Evolutionary conservation across 1,284 basidiomycete species (phyloP).

Genomic region (Mycena sp.): DNA sequence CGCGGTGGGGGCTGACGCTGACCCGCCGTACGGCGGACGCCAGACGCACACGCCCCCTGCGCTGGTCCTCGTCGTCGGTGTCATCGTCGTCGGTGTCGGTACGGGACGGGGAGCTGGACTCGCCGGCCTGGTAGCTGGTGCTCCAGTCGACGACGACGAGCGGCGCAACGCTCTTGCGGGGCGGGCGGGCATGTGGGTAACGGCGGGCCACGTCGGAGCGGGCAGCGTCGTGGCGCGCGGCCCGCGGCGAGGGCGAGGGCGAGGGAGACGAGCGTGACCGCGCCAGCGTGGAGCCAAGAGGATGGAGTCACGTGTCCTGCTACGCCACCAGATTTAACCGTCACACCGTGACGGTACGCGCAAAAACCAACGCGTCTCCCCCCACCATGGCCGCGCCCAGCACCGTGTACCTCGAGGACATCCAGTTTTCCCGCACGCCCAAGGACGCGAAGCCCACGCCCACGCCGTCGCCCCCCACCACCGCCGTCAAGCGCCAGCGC

Average conservation of each 20-base stretch:
- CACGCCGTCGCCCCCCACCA: neutral
- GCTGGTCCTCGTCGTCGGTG: slow-evolving; percentile 21
- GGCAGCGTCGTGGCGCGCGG: too few relatives aligned
- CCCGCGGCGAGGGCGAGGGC: slow-evolving; percentile 67
- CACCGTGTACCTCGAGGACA: slow-evolving; percentile 53
- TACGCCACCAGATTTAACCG: neutral
- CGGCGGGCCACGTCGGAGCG: too few relatives aligned
- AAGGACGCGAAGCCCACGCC: slow-evolving; percentile 24
- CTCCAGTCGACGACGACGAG: slow-evolving; percentile 68
- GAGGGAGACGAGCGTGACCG: slow-evolving; percentile 82
- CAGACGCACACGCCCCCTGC: slow-evolving; percentile 27
- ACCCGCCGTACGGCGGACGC: too few relatives aligned
- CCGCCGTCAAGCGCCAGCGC: slow-evolving; percentile 66
- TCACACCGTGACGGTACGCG: neutral
- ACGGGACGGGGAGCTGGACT: slow-evolving; percentile 65
- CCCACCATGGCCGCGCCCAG: neutral
- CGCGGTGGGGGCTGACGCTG: slow-evolving; percentile 37
- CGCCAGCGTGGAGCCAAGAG: slow-evolving; percentile 68
- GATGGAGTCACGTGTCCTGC: neutral
- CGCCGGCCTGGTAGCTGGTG: slow-evolving; percentile 86
- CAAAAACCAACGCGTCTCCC: slow-evolving; percentile 1
- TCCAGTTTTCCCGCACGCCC: slow-evolving; percentile 48
- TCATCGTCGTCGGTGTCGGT: slow-evolving; percentile 40
- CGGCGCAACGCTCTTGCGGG: slow-evolving; percentile 32
- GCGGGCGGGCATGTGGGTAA: too few relatives aligned